Base-by-base conservation (phyloP, 148 eudicot genomes). In the Spergularia marina region DNA sequence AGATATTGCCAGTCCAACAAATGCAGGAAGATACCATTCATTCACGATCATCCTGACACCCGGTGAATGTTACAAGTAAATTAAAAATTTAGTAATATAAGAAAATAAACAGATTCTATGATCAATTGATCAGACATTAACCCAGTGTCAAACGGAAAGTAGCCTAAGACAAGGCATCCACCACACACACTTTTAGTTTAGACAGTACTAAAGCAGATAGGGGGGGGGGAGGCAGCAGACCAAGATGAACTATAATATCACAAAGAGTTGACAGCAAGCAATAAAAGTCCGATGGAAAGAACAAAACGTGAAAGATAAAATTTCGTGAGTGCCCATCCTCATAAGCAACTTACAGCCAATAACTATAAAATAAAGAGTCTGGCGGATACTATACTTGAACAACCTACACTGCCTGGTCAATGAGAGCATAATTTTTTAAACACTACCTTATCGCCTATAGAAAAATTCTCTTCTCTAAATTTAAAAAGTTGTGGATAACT, bases 21-120 rank as follows among this genome's bases (percentile, higher is more conserved):
- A 92, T 82, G 98, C 99, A 65, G 96, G 88, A 72, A 90, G 80
- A 84, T 95, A 95, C 99, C 92, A 90, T 75, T 91, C 99, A 41
- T 95, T 87, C 63, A 86, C 57, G 74, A 95, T 95, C 99, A 95
- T 92, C 99, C 99, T 95, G 89, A 6, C 84, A 88, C 73, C 71
- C 73, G 23, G 39, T 4, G 17, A 70, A 23, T 11, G 21, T 30
- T 12, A 52, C 23, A 15, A 23, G 49, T 44, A 44, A 44, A 6
- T 44, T 44, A 9, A 44, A 6, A 5, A 44, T 5, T 70, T 52
- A 23, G 44, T 12, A 25, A 70, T 13, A 53, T 21, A 25, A 12
- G 72, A 9, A 70, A 39, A 70, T 9, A 17, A 23, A 25, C 47
- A 53, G 41, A 15, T 23, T 10, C 14, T 17, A 10, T 13, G 49